phyloP scores from a whole-genome alignment of 305 asterid genomes.

The Rubia balearica region DNA sequence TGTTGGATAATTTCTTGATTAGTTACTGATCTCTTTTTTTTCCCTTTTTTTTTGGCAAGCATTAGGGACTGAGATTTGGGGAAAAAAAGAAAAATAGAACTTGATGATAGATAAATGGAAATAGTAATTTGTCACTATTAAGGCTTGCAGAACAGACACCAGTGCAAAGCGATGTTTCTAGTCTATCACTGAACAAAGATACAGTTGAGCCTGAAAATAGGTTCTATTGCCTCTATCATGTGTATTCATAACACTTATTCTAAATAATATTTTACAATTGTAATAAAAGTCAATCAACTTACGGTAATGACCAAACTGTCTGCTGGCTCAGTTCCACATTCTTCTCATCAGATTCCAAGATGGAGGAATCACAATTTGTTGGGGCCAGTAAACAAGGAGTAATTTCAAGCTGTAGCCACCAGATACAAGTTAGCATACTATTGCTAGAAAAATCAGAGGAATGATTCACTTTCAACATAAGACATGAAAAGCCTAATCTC shows the following conservation, averaged over 20 bases:
- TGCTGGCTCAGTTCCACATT: slow-evolving; percentile 33
- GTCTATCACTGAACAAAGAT: background rate
- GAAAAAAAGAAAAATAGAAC: no score
- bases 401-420: slow-evolving; percentile 66
- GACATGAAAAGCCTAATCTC: background rate
- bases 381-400: slow-evolving; percentile 79
- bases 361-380: slow-evolving; percentile 28
- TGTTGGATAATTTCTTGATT: background rate
- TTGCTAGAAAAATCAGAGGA: background rate
- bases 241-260: background rate
- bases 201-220: background rate
- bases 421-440: slow-evolving; percentile 12
- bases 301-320: slow-evolving; percentile 88
- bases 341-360: slow-evolving; percentile 25
- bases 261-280: background rate
- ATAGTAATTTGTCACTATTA: background rate
- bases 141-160: background rate
- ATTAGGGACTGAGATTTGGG: no score
- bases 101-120: background rate
- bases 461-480: background rate
- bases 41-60: background rate
- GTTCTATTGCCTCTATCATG: background rate
- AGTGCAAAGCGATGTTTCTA: background rate
- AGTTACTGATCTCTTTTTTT: background rate
- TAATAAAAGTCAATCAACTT: slow-evolving; percentile 25